Percentiles rank a stretch among this genome's conserved stretches.
These are phyloP conservation scores for Ophiostoma quercus DNA, from an alignment of 2,329 filamentous ascomycete species.

Conservation along the genomic window DNA sequence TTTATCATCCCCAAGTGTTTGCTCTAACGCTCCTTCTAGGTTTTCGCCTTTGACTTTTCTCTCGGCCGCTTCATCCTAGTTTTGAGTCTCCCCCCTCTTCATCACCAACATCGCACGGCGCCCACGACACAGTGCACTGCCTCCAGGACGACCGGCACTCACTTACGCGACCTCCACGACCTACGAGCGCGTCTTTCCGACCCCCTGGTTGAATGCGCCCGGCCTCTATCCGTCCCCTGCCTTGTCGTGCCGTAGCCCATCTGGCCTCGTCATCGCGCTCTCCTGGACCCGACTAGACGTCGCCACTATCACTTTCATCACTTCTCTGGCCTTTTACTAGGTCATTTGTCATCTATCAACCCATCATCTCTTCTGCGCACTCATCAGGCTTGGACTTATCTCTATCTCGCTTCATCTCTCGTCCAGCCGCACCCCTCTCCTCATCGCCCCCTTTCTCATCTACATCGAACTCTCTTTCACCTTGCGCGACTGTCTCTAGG, in stretches of 20 bases:
- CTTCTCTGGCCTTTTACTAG: background rate
- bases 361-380: background rate
- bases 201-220: conserved; percentile 26
- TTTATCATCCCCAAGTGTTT: conserved; percentile 15
- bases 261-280: conserved; percentile 20
- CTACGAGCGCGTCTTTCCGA: conserved; percentile 18
- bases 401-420: conserved; percentile 30
- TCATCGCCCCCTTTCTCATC: background rate
- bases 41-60: conserved; percentile 23
- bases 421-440: conserved; percentile 24
- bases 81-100: conserved; percentile 14
- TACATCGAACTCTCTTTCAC: background rate
- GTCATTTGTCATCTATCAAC: background rate
- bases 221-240: conserved; percentile 15
- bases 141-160: background rate
- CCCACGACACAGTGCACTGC: conserved; percentile 17
- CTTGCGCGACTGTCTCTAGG: background rate
- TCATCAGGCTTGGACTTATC: background rate
- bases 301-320: background rate
- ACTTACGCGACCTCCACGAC: background rate
- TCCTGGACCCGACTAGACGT: conserved; percentile 7
- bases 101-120: background rate
- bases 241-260: conserved; percentile 6
- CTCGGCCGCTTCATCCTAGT: conserved; percentile 20
- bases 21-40: conserved; percentile 15